A percentile compares a stretch with the other conserved stretches of the same genome.
Conservation (phyloP, 78 protist genomes). For the Mastigamoeba balamuthi region DNA sequence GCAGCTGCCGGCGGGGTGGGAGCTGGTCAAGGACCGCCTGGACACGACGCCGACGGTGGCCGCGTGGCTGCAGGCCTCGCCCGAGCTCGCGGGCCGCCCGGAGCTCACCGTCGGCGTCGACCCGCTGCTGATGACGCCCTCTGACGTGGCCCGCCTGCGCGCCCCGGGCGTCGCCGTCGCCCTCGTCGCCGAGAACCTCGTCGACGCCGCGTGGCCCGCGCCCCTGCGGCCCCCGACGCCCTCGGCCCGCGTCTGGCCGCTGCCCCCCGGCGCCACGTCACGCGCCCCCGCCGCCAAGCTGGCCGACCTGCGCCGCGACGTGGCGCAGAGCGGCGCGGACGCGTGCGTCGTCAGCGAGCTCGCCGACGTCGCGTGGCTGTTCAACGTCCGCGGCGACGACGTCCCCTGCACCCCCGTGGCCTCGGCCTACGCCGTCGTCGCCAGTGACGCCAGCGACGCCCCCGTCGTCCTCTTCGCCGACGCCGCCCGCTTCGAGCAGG, state of each 20-base stretch:
- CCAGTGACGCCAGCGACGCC: not conserved
- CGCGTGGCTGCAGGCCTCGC: not conserved
- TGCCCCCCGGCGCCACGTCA: not conserved
- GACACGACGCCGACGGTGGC: not conserved
- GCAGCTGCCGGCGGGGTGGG: slow-evolving; percentile 21
- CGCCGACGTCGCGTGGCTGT: slow-evolving; percentile 43
- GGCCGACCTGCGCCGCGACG: not conserved
- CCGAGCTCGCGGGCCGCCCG: not conserved
- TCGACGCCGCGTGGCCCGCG: not conserved
- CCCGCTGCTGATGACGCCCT: not conserved
- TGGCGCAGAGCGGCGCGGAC: not conserved
- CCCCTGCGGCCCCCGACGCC: not conserved
- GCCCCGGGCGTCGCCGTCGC: not conserved
- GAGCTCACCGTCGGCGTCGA: not conserved
- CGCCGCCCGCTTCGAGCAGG: no score
- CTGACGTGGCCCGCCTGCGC: not conserved
- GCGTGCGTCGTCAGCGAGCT: slow-evolving; percentile 17
- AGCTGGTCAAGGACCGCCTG: not conserved
- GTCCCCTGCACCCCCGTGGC: slow-evolving; percentile 23
- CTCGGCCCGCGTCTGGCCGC: not conserved
- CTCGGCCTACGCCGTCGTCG: slow-evolving; percentile 14
- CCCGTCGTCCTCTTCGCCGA: no score
- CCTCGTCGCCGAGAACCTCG: not conserved
- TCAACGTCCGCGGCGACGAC: slow-evolving; percentile 39
- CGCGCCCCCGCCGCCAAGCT: not conserved